These are phyloP conservation scores for Sistotremastrum niveocremeum DNA, from an alignment of 768 basidiomycete species.

Conservation along the genomic window DNA sequence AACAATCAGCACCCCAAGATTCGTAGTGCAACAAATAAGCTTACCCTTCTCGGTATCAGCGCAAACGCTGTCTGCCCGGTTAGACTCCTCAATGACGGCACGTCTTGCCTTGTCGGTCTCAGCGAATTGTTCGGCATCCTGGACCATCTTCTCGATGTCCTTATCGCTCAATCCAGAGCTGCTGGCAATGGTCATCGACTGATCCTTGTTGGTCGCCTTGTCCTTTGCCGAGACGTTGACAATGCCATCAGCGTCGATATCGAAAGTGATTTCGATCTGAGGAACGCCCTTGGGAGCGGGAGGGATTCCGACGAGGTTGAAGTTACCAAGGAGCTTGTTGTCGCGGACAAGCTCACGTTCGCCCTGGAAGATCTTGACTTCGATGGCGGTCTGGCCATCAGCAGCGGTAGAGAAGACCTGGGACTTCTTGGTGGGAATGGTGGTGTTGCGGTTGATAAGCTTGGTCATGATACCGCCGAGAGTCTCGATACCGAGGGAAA, in stretches of 20 bases:
- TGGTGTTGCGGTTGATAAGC: conserved; percentile 95
- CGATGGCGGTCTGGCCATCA: conserved; percentile 98
- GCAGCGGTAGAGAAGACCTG: conserved; percentile 98
- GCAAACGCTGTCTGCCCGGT: conserved; percentile 91
- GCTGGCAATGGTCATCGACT: conserved; percentile 95
- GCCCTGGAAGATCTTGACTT: conserved; percentile 99
- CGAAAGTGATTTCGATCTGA: conserved; percentile 83
- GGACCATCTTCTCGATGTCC: conserved; percentile 95
- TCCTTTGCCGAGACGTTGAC: conserved; percentile 96
- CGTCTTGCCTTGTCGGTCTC: conserved; percentile 86
- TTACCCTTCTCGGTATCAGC: conserved; percentile 90
- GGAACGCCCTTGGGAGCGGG: conserved; percentile 74
- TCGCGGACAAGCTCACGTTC: conserved; percentile 97
- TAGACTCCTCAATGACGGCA: conserved; percentile 85
- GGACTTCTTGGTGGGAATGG: conserved; percentile 99
- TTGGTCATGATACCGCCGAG: conserved; percentile 99
- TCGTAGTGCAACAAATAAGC: conserved; percentile 9
- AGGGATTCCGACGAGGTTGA: conserved; percentile 97
- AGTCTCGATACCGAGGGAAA: conserved; percentile 94
- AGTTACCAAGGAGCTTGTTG: conserved; percentile 98
- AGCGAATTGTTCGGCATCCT: conserved; percentile 86
- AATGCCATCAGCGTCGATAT: conserved; percentile 97
- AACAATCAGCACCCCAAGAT: neutral
- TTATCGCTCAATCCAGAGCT: conserved; percentile 92
- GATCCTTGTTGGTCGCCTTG: conserved; percentile 82